Base-by-base conservation (phyloP, 1,284 basidiomycete genomes). In the Chalciporus sp. region DNA sequence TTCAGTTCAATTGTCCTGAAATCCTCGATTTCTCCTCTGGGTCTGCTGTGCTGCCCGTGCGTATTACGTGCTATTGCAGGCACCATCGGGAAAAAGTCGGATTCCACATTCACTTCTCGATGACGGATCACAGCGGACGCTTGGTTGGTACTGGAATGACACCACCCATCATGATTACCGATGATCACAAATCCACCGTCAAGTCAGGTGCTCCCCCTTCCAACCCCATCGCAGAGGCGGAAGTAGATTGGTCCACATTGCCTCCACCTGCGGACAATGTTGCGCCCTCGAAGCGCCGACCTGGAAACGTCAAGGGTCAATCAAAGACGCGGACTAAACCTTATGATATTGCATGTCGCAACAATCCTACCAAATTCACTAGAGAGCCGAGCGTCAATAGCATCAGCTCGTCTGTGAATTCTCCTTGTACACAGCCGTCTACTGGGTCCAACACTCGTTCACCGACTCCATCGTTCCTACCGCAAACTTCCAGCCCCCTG, bases 61-160 rank as follows among this genome's bases (percentile, higher is more conserved):
- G 97, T 45, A 94, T 99, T 60, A 98, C 97, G 7, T 99, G 97
- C 75, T 99, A 99, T 72, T 99, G 97, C 67, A 89, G 97, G 49
- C 97, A 99, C 76, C 97, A 99, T 74, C 88, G 94, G 57, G 97
- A 99, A 75, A 98, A 98, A 76, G 79, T 91, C 45, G 97, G 97
- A 1, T 99, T 99, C 75, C 88, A 90, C 69, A 88, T 99, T 60
- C 90, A 92, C 64, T 92, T 99, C 71, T 88, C 88, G 17, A 84
- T 99, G 78, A 84, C 88, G 63, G 92, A 98, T 61, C 78, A 86
- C 63, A 79, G 76, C 35, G 95, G 94, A 8, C 83, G 90, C 26
- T 73, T 95, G 47, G 84, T 99, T 50, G 96, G 94, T 10, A 83
- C 84, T 10, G 93, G 94, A 3, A 84, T 81, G 44, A 94, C 94